These are phyloP conservation scores for Diplocarpon mali DNA, from an alignment of 2,329 filamentous ascomycete genomes.

Conservation along the genomic window DNA sequence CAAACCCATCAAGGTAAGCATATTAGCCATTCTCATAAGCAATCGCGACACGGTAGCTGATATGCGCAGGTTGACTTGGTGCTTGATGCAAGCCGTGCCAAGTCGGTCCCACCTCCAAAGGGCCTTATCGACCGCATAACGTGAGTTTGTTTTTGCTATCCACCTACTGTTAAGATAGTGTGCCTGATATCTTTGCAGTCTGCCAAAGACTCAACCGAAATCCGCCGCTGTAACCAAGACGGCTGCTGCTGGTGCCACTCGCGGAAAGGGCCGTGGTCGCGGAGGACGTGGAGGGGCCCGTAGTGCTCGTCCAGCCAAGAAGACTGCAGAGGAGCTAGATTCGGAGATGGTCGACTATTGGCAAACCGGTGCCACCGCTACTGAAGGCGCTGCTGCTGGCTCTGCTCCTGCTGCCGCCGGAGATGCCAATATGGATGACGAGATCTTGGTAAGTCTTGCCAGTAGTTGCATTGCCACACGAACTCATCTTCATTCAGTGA, in stretches of 20 bases:
- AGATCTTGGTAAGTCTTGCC: slow-evolving; percentile 33
- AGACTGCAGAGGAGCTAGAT: slow-evolving; percentile 92
- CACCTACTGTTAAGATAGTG: background rate
- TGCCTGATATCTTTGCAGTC: slow-evolving; percentile 29
- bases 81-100: slow-evolving; percentile 62
- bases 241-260: slow-evolving; percentile 44
- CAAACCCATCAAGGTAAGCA: slow-evolving; percentile 86
- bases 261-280: slow-evolving; percentile 29
- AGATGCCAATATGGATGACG: slow-evolving; percentile 56
- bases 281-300: slow-evolving; percentile 38
- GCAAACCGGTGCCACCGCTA: slow-evolving; percentile 36
- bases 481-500: slow-evolving; percentile 4
- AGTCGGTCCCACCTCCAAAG: slow-evolving; percentile 57
- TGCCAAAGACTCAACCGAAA: slow-evolving; percentile 67
- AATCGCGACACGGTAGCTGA: slow-evolving; percentile 28
- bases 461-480: background rate
- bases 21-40: slow-evolving; percentile 37
- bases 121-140: slow-evolving; percentile 74
- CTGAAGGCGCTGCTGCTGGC: slow-evolving; percentile 33
- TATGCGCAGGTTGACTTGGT: slow-evolving; percentile 71
- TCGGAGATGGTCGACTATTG: slow-evolving; percentile 98
- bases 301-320: slow-evolving; percentile 59
- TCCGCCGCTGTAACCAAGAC: slow-evolving; percentile 68
- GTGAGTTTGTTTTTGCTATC: slow-evolving; percentile 34
- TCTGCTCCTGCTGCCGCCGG: slow-evolving; percentile 29